Evolutionary conservation across 441 rosid species (phyloP), one percentile per base, ranked within the genome.

Genomic region (Hura crepitans): DNA sequence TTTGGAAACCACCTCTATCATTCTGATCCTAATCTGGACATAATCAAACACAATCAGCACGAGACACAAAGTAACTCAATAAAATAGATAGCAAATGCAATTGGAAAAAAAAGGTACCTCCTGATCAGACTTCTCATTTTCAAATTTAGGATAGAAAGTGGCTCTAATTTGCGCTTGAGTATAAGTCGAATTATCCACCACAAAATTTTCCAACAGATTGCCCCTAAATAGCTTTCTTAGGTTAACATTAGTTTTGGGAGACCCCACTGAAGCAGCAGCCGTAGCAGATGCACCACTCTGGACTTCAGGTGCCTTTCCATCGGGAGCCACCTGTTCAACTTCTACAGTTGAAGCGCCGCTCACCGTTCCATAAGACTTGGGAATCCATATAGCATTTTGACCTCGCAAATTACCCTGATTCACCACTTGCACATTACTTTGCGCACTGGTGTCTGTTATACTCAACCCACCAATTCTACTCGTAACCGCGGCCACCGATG

Each of bases 101-200:
- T 5, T 42, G 4, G 69, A 5, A 11, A 50, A 65, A 60, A 53
- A 49, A 60, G 15, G 0, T 72, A 86, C 94, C 93, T 92, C 97
- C 74, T 95, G 97, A 81, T 95, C 99, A 63, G 97, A 82, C 85
- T 95, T 92, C 84, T 92, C 99, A 63, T 95, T 95, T 79, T 95
- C 99, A 65, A 95, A 92, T 75, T 95, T 95, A 31, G 98, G 99
- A 78, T 95, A 92, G 80, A 95, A 95, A 62, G 97, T 84, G 69
- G 99, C 99, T 83, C 96, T 88, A 54, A 95, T 85, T 81, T 89
- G 91, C 3, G 97, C 96, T 61, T 63, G 75, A 37, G 92, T 75
- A 70, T 86, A 87, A 20, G 89, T 80, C 5, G 89, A 78, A 35
- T 83, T 85, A 70, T 92, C 96, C 75, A 94, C 91, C 1, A 71